Conservation (phyloP, 306 rosid species). For the Vigna reflexopilosa region DNA sequence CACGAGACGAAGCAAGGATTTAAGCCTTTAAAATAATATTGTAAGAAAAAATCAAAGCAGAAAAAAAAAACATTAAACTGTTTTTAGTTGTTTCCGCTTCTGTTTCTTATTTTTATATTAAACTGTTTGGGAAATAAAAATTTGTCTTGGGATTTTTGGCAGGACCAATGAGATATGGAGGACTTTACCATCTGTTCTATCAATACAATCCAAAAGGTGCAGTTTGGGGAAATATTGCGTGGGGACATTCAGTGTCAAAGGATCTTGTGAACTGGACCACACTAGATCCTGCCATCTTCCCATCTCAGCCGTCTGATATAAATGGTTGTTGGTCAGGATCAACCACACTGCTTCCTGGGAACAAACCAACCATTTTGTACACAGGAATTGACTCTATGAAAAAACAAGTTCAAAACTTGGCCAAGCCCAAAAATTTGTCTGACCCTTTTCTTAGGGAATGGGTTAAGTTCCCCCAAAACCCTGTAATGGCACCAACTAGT, state of each 20-base stretch:
- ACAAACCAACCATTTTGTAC: conserved; percentile 68
- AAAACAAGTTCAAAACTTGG: conserved; percentile 80
- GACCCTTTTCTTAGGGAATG: conserved; percentile 81
- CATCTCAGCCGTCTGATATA: conserved; percentile 67
- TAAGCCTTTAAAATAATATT: no score
- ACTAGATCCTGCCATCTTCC: conserved; percentile 68
- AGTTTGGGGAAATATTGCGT: conserved; percentile 79
- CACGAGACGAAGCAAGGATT: rapidly evolving
- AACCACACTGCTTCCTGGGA: conserved; percentile 62
- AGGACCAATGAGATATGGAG: conserved; percentile 71
- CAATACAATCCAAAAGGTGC: conserved; percentile 81
- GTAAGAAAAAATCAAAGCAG: no score
- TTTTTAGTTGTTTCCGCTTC: neutral
- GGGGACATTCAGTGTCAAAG: conserved; percentile 90
- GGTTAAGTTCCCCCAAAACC: conserved; percentile 63
- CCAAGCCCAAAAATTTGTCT: conserved; percentile 67
- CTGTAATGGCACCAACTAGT: conserved; percentile 64
- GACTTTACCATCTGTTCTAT: conserved; percentile 80
- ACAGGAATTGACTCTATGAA: conserved; percentile 70
- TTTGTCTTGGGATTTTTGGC: conserved; percentile 6
- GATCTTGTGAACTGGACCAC: conserved; percentile 86
- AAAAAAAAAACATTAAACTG: no score
- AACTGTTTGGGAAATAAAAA: neutral
- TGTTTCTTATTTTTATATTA: neutral
- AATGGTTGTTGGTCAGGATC: conserved; percentile 97